A percentile compares a stretch with the other conserved stretches of the same genome.
phyloP scores from a whole-genome alignment of 2,329 filamentous ascomycete genomes.

The Annulohypoxylon truncatum region DNA sequence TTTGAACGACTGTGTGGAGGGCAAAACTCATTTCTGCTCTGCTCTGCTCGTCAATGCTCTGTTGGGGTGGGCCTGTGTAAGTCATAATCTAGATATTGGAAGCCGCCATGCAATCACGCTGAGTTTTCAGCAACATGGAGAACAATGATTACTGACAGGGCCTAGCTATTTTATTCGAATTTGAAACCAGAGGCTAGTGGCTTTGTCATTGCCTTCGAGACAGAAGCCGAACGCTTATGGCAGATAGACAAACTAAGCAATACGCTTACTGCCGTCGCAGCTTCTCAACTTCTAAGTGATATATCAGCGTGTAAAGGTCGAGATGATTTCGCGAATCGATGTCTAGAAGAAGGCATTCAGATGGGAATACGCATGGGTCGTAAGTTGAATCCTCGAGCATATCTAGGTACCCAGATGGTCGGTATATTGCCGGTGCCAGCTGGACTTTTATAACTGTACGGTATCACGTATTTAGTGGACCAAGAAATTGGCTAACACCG shows the following conservation, averaged over 20 bases:
- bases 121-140: background rate
- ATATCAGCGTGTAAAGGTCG: constrained; percentile 33
- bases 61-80: constrained; percentile 38
- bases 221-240: constrained; percentile 37
- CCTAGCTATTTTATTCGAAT: constrained; percentile 36
- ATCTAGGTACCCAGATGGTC: background rate
- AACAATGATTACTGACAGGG: constrained; percentile 5
- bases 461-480: constrained; percentile 6
- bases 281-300: constrained; percentile 35
- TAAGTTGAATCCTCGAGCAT: constrained; percentile 23
- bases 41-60: constrained; percentile 34
- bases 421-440: background rate
- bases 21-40: constrained; percentile 35
- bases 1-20: constrained; percentile 30
- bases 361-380: constrained; percentile 41
- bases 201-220: constrained; percentile 26
- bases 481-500: constrained; percentile 29
- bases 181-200: constrained; percentile 30
- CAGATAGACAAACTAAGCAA: constrained; percentile 33
- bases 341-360: constrained; percentile 34
- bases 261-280: constrained; percentile 34
- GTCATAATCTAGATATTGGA: constrained; percentile 5
- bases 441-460: background rate
- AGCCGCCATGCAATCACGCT: background rate
- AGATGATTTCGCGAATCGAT: constrained; percentile 34